phyloP scores from a whole-genome alignment of 148 eudicot genomes.

The Drosera capensis region DNA sequence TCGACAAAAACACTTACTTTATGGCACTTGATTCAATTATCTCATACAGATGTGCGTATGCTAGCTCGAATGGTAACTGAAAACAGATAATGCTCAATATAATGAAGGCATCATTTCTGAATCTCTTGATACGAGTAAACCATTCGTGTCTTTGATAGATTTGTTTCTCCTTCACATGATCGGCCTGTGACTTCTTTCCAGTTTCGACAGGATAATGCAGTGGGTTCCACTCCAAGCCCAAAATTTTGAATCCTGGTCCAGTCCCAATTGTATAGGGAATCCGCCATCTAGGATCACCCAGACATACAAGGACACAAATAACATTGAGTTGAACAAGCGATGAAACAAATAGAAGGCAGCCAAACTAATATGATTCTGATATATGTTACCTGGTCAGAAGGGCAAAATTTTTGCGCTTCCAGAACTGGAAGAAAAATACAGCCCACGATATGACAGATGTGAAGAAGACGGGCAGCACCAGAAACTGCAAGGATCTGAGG shows the following conservation, averaged over 20 bases:
- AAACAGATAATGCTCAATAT: slow-evolving; percentile 73
- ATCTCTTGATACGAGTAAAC: slow-evolving; percentile 59
- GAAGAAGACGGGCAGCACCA: slow-evolving; percentile 68
- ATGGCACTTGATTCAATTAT: slow-evolving; percentile 35
- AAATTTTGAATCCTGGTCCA: slow-evolving; percentile 40
- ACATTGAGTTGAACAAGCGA: neutral
- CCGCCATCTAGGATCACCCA: slow-evolving; percentile 53
- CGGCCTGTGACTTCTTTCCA: slow-evolving; percentile 34
- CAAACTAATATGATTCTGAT: neutral
- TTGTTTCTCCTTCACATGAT: slow-evolving; percentile 42
- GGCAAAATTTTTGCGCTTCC: slow-evolving; percentile 87
- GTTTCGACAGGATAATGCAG: slow-evolving; percentile 31
- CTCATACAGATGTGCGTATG: slow-evolving; percentile 92
- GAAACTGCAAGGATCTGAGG: slow-evolving; percentile 59
- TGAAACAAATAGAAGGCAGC: neutral
- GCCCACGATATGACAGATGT: slow-evolving; percentile 64
- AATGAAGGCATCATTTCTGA: slow-evolving; percentile 71
- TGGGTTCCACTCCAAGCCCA: slow-evolving; percentile 38
- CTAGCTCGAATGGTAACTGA: slow-evolving; percentile 89
- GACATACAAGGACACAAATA: neutral
- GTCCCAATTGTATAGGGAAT: slow-evolving; percentile 38
- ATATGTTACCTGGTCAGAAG: slow-evolving; percentile 51
- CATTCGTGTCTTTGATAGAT: slow-evolving; percentile 72
- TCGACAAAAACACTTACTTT: slow-evolving; percentile 34
- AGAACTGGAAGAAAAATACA: slow-evolving; percentile 78